Evolutionary conservation across 2,329 filamentous ascomycete species (phyloP).

Genomic region (Geoglossum cookeanum): DNA sequence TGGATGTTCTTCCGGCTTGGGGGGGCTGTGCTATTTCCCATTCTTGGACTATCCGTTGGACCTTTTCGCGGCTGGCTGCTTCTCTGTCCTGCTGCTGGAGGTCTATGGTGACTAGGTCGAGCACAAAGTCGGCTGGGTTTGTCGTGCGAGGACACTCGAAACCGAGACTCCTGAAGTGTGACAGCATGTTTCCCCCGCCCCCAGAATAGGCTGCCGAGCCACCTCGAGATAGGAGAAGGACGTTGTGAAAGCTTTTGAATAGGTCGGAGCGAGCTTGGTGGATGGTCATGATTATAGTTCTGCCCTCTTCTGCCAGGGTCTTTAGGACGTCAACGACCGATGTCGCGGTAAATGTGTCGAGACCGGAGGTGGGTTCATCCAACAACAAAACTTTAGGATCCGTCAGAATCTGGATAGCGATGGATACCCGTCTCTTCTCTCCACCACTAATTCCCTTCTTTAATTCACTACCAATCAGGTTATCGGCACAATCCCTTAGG

Average conservation of each 20-base stretch:
- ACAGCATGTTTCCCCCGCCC: conserved; percentile 40
- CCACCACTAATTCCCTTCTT: conserved; percentile 65
- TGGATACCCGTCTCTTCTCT: conserved; percentile 59
- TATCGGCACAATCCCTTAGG: conserved; percentile 59
- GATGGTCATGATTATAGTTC: conserved; percentile 58
- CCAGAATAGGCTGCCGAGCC: conserved; percentile 52
- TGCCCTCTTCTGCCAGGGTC: conserved; percentile 50
- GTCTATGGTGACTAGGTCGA: conserved; percentile 60
- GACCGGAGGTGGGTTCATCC: conserved; percentile 57
- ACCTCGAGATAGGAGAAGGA: conserved; percentile 50
- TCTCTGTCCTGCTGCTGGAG: conserved; percentile 47
- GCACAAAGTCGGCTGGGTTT: conserved; percentile 60
- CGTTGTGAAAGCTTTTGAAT: conserved; percentile 51
- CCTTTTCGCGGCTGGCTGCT: conserved; percentile 40
- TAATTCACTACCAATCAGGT: conserved; percentile 50
- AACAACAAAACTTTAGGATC: conserved; percentile 54
- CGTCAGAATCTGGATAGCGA: conserved; percentile 59
- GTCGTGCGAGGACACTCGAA: conserved; percentile 47
- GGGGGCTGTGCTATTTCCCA: conserved; percentile 27
- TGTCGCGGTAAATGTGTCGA: conserved; percentile 60
- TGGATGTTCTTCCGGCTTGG: conserved; percentile 9
- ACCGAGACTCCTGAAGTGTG: conserved; percentile 40
- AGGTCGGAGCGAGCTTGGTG: conserved; percentile 59
- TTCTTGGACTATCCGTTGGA: conserved; percentile 37
- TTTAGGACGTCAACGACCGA: conserved; percentile 59